Percentiles rank a stretch among this genome's conserved stretches.
Evolutionary conservation across 2,329 filamentous ascomycete species (phyloP).

Genomic region (Thelonectria blattea): DNA sequence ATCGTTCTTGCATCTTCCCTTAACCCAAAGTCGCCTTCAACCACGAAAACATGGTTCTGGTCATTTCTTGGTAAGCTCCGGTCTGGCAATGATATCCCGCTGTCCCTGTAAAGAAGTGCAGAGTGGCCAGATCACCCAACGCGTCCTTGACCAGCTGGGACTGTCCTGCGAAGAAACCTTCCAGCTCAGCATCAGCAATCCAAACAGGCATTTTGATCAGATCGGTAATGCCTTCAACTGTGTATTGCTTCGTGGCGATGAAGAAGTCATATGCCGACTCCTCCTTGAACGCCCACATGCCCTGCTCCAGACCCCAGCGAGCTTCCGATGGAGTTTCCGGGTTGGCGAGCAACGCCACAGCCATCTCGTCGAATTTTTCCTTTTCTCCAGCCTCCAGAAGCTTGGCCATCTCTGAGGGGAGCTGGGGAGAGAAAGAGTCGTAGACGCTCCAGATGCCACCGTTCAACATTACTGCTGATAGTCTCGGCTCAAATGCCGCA

Average conservation of each 20-base stretch:
- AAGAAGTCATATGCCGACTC: constrained; percentile 18
- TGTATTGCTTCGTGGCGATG: constrained; percentile 15
- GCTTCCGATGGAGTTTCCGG: background rate
- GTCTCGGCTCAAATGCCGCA: constrained; percentile 51
- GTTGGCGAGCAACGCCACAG: background rate
- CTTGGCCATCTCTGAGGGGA: constrained; percentile 26
- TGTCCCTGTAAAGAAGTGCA: constrained; percentile 19
- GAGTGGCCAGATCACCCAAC: constrained; percentile 16
- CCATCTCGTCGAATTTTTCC: constrained; percentile 4
- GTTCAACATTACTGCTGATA: constrained; percentile 46
- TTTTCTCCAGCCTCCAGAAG: constrained; percentile 17
- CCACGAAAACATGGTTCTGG: constrained; percentile 20
- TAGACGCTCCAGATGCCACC: constrained; percentile 45
- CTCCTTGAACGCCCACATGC: constrained; percentile 23
- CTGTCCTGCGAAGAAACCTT: constrained; percentile 14
- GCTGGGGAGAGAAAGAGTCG: constrained; percentile 42
- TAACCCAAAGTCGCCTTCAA: constrained; percentile 18
- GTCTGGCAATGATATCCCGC: constrained; percentile 26
- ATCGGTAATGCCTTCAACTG: constrained; percentile 7
- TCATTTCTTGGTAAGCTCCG: constrained; percentile 22
- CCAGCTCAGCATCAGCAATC: constrained; percentile 21
- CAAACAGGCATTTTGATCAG: constrained; percentile 22
- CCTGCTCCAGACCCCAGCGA: constrained; percentile 20
- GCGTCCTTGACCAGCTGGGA: constrained; percentile 20
- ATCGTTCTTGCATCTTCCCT: background rate